Base-by-base conservation (phyloP, 768 basidiomycete species). In the Rhizopogon sp. region DNA sequence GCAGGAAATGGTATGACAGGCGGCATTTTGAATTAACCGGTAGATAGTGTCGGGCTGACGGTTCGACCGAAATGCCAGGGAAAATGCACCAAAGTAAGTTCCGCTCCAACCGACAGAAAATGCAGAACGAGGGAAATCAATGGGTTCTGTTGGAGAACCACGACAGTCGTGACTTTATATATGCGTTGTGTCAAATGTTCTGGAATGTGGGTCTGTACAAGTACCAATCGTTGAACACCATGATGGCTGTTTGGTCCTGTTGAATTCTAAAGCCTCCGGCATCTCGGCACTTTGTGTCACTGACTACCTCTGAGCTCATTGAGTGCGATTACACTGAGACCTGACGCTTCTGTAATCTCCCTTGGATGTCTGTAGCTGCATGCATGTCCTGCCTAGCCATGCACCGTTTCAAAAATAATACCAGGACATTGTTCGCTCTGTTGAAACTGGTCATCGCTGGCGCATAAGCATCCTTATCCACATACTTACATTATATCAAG, bases 1-100 rank as follows among this genome's bases (percentile, higher is more conserved):
- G 72, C 71, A 54, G 79, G 77, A 56, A 75, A 70, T 37, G 69
- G 67, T 46, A 78, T 61, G 61, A 60, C 61, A 44, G 65, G 64
- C 57, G 75, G 59, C 73, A 72, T 73, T 56, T 57, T 51, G 39
- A 39, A 14, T 22, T 40, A 39, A 11, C 43, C 43, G 37, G 16
- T 20, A 17, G 9, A 3, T 28, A 47, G 25, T 9, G 44, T 29
- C 17, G 41, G 17, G 40, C 5, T 41, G 37, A 7, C 10, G 28
- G 25, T 52, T 41, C n/a, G 22, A 52, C 44, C 43, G 20, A 22
- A 14, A 8, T 51, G 13, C 13, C 17, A 17, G 31, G 31, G 46
- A 47, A 47, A 47, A 47, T 35, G 20, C 17, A 47, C 4, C 20
- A 14, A 33, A 33, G 31, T 33, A 33, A 33, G 31, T 9, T 33